Conservation (phyloP, 78 protist species). For the Tieghemostelium lacteum region DNA sequence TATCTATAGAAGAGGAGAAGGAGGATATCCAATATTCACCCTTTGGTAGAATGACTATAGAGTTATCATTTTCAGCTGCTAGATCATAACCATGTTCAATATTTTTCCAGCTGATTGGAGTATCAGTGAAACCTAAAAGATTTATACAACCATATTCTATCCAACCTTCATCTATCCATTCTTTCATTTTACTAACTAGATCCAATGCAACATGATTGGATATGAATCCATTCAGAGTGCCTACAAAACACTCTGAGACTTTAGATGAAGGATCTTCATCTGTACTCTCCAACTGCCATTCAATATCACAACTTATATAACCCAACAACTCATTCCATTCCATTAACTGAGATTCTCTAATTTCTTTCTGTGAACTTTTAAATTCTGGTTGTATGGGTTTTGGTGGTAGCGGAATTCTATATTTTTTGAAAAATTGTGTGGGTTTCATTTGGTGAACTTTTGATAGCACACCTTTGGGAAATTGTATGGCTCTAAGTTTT, state of each 20-base stretch:
- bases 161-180: neutral
- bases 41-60: constrained; percentile 4
- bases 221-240: constrained; percentile 1
- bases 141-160: constrained; percentile 41
- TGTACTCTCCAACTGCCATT: no score
- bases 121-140: constrained; percentile 41
- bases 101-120: constrained; percentile 48
- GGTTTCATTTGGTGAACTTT: no score
- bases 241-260: constrained; percentile 11
- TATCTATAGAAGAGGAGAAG: neutral
- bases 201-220: constrained; percentile 2
- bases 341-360: no score
- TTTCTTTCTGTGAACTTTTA: no score
- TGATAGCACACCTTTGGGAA: no score
- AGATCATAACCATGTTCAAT: constrained; percentile 29
- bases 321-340: constrained; percentile 24
- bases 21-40: constrained; percentile 1
- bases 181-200: neutral
- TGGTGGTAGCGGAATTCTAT: neutral
- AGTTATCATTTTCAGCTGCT: constrained; percentile 60
- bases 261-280: no score
- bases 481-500: no score
- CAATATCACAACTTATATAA: no score
- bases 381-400: neutral
- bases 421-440: no score